phyloP scores from a whole-genome alignment of 2,329 filamentous ascomycete species.

The Corniculantispora saksenae region DNA sequence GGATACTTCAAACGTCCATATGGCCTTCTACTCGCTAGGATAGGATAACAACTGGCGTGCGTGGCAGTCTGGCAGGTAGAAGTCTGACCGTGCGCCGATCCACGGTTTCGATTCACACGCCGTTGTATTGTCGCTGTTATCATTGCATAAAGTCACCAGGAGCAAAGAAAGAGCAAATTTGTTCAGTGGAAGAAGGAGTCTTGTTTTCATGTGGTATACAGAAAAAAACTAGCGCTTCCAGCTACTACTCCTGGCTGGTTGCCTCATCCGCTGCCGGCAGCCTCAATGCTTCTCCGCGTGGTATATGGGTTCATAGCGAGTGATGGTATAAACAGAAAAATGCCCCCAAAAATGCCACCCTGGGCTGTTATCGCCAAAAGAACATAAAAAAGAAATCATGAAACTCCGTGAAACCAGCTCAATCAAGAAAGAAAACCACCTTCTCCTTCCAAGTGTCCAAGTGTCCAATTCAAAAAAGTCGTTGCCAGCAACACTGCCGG shows the following conservation, averaged over 20 bases:
- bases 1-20: conserved; percentile 22
- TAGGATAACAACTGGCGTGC: not conserved
- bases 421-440: conserved; percentile 8
- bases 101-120: not conserved
- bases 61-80: not conserved
- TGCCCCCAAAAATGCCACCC: not conserved
- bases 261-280: conserved; percentile 4
- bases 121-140: not conserved
- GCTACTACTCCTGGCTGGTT: not conserved
- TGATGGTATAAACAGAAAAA: conserved; percentile 16
- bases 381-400: not conserved
- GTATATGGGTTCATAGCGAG: conserved; percentile 13
- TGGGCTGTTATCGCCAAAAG: not conserved
- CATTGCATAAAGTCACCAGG: not conserved
- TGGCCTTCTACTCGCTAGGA: not conserved
- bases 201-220: conserved; percentile 6
- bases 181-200: conserved; percentile 1
- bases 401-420: conserved; percentile 2
- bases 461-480: conserved; percentile 10
- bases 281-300: conserved; percentile 4
- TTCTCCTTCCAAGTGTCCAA: not conserved
- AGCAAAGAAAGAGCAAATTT: not conserved
- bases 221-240: not conserved
- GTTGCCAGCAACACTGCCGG: conserved; percentile 6
- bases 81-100: not conserved